phyloP scores from a whole-genome alignment of 768 basidiomycete genomes.

The Ephemerocybe angulata region DNA sequence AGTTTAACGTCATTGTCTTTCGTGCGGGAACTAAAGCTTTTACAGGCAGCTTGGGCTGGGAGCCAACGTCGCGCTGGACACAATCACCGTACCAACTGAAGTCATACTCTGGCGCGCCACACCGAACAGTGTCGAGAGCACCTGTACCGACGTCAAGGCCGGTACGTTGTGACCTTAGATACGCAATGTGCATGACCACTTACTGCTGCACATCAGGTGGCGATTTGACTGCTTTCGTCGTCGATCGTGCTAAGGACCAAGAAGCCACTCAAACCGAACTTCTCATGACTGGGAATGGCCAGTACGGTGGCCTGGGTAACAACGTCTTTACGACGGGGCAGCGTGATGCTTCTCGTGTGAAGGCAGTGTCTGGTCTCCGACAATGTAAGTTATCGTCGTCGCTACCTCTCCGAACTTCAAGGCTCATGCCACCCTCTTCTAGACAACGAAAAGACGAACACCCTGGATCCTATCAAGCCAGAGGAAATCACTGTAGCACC shows the following conservation, averaged over 20 bases:
- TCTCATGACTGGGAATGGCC: constrained; percentile 79
- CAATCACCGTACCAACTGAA: constrained; percentile 81
- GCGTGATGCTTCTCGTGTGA: constrained; percentile 66
- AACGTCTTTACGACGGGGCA: constrained; percentile 67
- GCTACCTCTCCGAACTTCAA: too few species aligned
- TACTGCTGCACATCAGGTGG: too few species aligned
- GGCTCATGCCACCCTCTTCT: too few species aligned
- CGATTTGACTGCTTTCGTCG: constrained; percentile 73
- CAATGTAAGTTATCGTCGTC: constrained; percentile 62
- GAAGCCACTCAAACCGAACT: constrained; percentile 38
- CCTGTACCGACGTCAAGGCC: constrained; percentile 63
- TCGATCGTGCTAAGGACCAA: constrained; percentile 43
- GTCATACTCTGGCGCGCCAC: constrained; percentile 65
- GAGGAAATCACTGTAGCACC: constrained; percentile 64
- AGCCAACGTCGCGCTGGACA: constrained; percentile 53
- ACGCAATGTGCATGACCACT: neutral
- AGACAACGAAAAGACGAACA: constrained; percentile 64
- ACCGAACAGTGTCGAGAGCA: constrained; percentile 47
- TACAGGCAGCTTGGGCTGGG: constrained; percentile 80
- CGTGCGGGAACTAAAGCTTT: neutral
- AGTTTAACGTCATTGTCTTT: constrained; percentile 14
- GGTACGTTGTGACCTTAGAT: constrained; percentile 34
- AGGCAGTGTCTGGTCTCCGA: constrained; percentile 75
- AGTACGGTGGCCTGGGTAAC: constrained; percentile 76
- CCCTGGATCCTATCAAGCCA: constrained; percentile 63